Conservation (phyloP, 225 moss, liverwort and hornwort species). For the Pseudisothecium myosuroides region DNA sequence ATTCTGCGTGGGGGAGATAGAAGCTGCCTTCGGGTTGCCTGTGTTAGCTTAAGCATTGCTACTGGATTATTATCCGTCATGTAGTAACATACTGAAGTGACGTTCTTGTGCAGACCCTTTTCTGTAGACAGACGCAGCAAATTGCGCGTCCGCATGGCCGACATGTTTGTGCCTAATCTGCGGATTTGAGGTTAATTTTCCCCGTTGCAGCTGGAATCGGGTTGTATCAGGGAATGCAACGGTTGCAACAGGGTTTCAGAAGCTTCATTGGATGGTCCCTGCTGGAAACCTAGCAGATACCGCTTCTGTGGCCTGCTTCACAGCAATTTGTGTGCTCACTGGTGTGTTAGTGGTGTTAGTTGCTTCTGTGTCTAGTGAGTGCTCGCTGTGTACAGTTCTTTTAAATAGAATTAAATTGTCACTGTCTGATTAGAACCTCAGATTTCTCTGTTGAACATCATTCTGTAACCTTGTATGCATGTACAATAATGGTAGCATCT, state of each 20-base stretch:
- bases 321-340: constrained; percentile 21
- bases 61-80: not conserved
- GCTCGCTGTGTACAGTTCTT: constrained; percentile 2
- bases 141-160: constrained; percentile 7
- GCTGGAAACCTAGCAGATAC: constrained; percentile 21
- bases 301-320: constrained; percentile 1
- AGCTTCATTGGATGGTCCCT: constrained; percentile 8
- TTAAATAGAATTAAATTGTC: not conserved
- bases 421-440: not conserved
- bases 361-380: not conserved
- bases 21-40: not conserved
- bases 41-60: not conserved
- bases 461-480: not conserved
- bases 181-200: not conserved
- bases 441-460: not conserved
- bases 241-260: not conserved
- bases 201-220: constrained; percentile 2
- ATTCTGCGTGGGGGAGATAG: not conserved
- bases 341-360: constrained; percentile 8
- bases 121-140: not conserved
- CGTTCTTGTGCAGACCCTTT: constrained; percentile 16
- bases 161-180: constrained; percentile 20
- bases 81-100: not conserved
- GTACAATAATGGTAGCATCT: not conserved
- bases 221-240: not conserved